Conservation (phyloP, 148 eudicot species). For the Fagopyrum tataricum region DNA sequence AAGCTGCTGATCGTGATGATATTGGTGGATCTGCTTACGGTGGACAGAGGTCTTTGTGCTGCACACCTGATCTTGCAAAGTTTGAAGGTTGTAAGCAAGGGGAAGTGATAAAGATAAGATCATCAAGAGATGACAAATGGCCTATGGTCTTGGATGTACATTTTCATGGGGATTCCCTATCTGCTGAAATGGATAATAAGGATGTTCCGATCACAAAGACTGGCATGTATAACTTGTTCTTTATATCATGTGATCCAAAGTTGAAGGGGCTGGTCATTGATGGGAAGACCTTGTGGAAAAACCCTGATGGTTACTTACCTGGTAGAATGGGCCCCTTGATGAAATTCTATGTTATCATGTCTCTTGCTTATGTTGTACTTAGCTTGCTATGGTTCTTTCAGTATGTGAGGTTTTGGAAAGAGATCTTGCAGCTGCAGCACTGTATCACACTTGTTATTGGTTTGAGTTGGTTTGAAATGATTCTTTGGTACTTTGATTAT, state of each 20-base stretch:
- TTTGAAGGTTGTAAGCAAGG: conserved; percentile 96
- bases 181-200: conserved; percentile 48
- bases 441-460: conserved; percentile 72
- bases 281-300: conserved; percentile 90
- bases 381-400: conserved; percentile 72
- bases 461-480: conserved; percentile 82
- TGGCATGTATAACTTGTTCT: conserved; percentile 96
- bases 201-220: conserved; percentile 61
- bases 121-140: conserved; percentile 63
- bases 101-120: conserved; percentile 67
- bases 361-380: conserved; percentile 63
- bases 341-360: conserved; percentile 74
- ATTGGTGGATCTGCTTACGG: conserved; percentile 98
- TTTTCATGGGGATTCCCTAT: conserved; percentile 51
- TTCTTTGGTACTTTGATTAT: conserved; percentile 89
- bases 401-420: conserved; percentile 72
- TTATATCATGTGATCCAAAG: conserved; percentile 81
- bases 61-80: conserved; percentile 98
- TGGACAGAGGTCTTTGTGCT: conserved; percentile 87
- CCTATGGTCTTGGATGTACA: conserved; percentile 63
- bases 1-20: conserved; percentile 95
- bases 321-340: conserved; percentile 95
- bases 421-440: conserved; percentile 85
- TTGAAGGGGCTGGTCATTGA: conserved; percentile 63
- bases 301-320: conserved; percentile 90